These are phyloP conservation scores for Phialophora verrucosa DNA, from an alignment of 2,329 filamentous ascomycete species.

Conservation along the genomic window DNA sequence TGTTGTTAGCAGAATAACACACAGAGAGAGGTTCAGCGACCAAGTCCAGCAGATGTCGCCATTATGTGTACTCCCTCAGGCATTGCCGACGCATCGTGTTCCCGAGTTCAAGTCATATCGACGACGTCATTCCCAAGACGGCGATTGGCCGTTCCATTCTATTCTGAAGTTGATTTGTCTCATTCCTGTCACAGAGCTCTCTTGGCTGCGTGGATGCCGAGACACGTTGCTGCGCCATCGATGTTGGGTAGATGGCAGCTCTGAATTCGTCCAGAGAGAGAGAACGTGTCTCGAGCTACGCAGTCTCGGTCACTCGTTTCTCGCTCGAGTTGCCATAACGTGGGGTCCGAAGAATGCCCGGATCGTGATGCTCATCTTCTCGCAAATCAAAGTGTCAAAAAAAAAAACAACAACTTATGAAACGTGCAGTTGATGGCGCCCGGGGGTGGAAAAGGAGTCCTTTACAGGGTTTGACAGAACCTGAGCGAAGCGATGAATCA, in stretches of 20 bases:
- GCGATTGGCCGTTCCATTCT: neutral
- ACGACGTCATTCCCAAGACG: constrained; percentile 4
- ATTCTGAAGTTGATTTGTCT: neutral
- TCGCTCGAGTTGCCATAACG: neutral
- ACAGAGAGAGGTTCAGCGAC: neutral
- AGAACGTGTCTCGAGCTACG: neutral
- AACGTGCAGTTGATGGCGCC: neutral
- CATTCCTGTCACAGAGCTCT: neutral
- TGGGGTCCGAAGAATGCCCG: neutral
- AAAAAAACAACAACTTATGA: too few species aligned
- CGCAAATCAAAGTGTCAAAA: neutral
- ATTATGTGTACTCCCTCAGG: neutral
- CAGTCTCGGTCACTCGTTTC: neutral
- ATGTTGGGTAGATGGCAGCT: neutral
- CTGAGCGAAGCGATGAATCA: neutral
- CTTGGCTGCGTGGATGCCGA: neutral
- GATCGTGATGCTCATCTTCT: neutral
- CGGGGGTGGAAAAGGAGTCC: neutral
- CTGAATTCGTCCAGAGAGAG: neutral
- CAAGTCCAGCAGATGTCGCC: neutral
- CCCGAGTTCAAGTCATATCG: neutral
- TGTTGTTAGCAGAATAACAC: neutral
- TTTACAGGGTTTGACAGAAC: neutral
- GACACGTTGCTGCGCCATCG: neutral
- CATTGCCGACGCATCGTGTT: neutral